Evolutionary conservation across 2,329 filamentous ascomycete genomes (phyloP), one percentile per base, ranked within the genome.

Genomic region (Venturia aucupariae): DNA sequence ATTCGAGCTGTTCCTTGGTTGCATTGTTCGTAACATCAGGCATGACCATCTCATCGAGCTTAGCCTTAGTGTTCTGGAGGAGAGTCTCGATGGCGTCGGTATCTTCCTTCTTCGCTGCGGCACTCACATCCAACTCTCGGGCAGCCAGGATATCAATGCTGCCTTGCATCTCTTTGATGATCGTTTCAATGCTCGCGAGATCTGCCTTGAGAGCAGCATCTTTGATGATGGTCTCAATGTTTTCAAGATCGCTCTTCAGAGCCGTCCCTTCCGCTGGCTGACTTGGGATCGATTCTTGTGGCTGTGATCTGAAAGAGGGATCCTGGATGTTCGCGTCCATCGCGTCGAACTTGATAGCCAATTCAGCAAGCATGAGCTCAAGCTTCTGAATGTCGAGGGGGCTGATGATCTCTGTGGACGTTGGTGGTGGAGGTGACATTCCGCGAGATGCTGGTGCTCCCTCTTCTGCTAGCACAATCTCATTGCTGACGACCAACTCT

Each of bases 11-110:
- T 64, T 86, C 82, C 54, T 83, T 82, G 39, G 79, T 84, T 11
- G 92, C 86, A 2, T 85, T 79, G 65, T 89, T 86, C 41, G 92
- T 88, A 3, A 86, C 83, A 61, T 92, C 80, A 0, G 83, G 80
- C 32, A 84, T 73, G 5, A 75, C 84, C 61, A 96, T 84, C 66
- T 96, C 92, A 65, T 97, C 93, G 11, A 97, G 79, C 59, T 90
- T 90, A 5, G 88, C 86, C 73, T 97, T 97, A 39, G 92, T 92
- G 73, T 96, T 96, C 51, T 89, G 86, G 15, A 97, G 81, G 60
- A 97, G 86, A 0, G 89, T 95, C 75, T 97, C 93, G 65, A 97
- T 92, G 13, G 91, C 91, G 67, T 93, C 86, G 0, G 92, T 90
- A 69, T 97, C 92, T 68, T 96, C 91, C 72, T 90, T 90, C 39